Evolutionary conservation across 805 yeast genomes (phyloP).

Genomic region (Metschnikowia lochheadii): DNA sequence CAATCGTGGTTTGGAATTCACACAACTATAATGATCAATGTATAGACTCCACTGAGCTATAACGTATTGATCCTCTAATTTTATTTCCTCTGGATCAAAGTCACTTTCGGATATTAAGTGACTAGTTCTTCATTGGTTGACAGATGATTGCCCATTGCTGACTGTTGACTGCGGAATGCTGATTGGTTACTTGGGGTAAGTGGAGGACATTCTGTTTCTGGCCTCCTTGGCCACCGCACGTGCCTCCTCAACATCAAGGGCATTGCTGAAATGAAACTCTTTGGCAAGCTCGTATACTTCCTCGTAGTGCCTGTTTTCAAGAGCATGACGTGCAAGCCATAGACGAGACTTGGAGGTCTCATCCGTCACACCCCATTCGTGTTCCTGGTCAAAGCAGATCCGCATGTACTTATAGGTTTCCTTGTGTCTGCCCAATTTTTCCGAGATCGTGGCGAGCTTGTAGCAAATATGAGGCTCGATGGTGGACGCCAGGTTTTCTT

Average conservation of each 20-base stretch:
- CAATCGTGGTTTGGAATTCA: too few species aligned
- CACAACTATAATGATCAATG: too few species aligned
- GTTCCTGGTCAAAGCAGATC: conserved; percentile 61
- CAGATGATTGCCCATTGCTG: too few species aligned
- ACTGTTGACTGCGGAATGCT: neutral
- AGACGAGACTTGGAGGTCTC: conserved; percentile 76
- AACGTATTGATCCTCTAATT: too few species aligned
- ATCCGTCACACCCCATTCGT: conserved; percentile 61
- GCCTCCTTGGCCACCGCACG: conserved; percentile 78
- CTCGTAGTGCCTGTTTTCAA: conserved; percentile 52
- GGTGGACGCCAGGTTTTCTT: conserved; percentile 34
- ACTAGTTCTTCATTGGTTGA: too few species aligned
- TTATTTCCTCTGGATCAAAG: too few species aligned
- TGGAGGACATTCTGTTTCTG: conserved; percentile 44
- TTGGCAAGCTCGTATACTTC: conserved; percentile 71
- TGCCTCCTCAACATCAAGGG: conserved; percentile 87
- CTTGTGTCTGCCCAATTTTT: conserved; percentile 47
- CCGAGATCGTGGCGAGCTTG: conserved; percentile 66
- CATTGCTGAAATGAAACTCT: conserved; percentile 63
- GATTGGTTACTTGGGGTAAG: conserved; percentile 1
- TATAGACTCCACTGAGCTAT: too few species aligned
- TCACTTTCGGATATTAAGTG: too few species aligned
- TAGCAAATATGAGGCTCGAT: conserved; percentile 50
- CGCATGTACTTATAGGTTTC: conserved; percentile 62
- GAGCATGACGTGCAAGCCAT: conserved; percentile 78